Evolutionary conservation across 768 basidiomycete genomes (phyloP).

Genomic region (Amanita rimosa): DNA sequence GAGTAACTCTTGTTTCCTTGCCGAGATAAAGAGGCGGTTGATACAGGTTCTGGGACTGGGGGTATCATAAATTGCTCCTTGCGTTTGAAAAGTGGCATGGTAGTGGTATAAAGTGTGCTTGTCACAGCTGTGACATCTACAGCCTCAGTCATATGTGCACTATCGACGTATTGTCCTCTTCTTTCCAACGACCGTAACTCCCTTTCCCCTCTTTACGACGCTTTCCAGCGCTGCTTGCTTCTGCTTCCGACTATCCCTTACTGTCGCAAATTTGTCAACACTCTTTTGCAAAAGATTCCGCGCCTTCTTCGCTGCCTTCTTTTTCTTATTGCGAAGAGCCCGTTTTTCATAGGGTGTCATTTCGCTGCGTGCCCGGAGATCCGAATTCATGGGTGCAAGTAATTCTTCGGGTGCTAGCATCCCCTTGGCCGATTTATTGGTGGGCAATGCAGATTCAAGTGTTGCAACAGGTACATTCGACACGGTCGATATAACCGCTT

Average conservation of each 20-base stretch:
- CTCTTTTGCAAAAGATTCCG: constrained; percentile 52
- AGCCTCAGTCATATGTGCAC: not conserved
- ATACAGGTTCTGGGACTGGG: constrained; percentile 35
- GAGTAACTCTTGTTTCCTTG: constrained; percentile 40
- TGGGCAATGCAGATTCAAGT: constrained; percentile 87
- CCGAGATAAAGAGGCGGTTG: constrained; percentile 23
- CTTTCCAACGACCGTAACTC: constrained; percentile 84
- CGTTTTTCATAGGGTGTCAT: constrained; percentile 81
- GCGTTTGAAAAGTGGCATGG: constrained; percentile 61
- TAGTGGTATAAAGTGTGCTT: constrained; percentile 7
- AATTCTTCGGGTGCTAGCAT: constrained; percentile 95
- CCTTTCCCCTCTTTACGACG: constrained; percentile 75
- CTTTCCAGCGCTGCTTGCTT: constrained; percentile 77
- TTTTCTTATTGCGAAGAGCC: constrained; percentile 50
- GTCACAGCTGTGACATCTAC: not conserved
- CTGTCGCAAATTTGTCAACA: constrained; percentile 51
- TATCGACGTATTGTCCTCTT: constrained; percentile 10
- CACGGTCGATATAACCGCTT: constrained; percentile 75
- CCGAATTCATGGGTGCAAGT: constrained; percentile 45
- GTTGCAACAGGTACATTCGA: constrained; percentile 72
- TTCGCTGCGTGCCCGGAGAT: constrained; percentile 61
- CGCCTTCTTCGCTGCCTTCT: constrained; percentile 62
- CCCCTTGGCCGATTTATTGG: constrained; percentile 57
- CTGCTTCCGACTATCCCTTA: constrained; percentile 60
- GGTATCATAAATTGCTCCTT: constrained; percentile 60